Evolutionary conservation across 2,329 filamentous ascomycete genomes (phyloP), one percentile per base, ranked within the genome.

Genomic region (Incumbomyces delicatus): DNA sequence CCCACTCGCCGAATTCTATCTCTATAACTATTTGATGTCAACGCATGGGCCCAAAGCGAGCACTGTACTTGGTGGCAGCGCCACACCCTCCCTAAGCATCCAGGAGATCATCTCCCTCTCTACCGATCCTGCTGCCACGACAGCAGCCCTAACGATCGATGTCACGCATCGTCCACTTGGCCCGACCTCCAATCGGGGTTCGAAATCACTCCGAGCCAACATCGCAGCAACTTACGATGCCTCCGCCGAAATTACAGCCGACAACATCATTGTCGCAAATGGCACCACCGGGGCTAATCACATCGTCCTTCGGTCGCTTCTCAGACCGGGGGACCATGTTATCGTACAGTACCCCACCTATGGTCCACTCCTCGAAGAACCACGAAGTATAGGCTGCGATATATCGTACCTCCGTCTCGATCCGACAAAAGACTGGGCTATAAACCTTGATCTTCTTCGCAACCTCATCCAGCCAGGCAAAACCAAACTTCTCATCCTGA

Each of bases 331-430:
- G 1, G 86, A 94, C 60, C 87, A 94, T 70, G 84, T 90, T 41
- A 76, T 94, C 49, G 90, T 85, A 57, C 83, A 90, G 47, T 87
- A 88, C 61, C 87, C 88, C 10, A 90, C 86, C 0, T 94, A 92
- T 58, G 85, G 92, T 61, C 87, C 92, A 57, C 73, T 94, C 1
- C 90, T 90, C 58, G 72, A 78, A 6, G 77, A 92, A 0, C 86
- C 87, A 0, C 72, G 74, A 54, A 83, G 79, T 32, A 67, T 94
- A 4, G 87, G 86, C 0, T 86, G 86, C 1, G 77, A 87, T 49
- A 82, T 94, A 10, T 80, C 80, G 33, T 63, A 90, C 10, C 94
- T 87, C 87, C 78, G 77, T 59, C 72, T 87, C 6, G 75, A 73
- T 41, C 71, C 76, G 30, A 70, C 78, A 16, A 74, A 85, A 39